Conservation (phyloP, 305 asterid genomes). For the Fraxinus greggii region DNA sequence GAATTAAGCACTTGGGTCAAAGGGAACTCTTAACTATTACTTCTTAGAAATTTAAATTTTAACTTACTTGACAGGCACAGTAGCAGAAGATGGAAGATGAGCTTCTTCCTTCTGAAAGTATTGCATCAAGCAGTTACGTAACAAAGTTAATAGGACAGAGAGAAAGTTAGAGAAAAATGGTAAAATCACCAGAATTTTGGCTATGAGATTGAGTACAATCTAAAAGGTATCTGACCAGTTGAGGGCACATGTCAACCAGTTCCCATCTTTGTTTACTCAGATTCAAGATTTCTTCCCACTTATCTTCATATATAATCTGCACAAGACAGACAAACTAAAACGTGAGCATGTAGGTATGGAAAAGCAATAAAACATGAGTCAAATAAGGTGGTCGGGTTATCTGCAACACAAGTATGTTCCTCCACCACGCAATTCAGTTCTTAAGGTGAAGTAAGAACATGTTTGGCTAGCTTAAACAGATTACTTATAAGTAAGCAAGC, state of each 20-base stretch:
- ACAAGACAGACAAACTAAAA: constrained; percentile 22
- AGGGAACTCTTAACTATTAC: background rate
- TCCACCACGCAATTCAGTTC: background rate
- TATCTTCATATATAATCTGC: constrained; percentile 63
- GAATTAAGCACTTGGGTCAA: background rate
- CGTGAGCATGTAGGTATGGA: constrained; percentile 1
- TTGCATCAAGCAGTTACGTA: constrained; percentile 19
- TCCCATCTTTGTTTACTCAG: constrained; percentile 63
- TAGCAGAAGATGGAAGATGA: constrained; percentile 25
- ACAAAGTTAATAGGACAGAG: background rate
- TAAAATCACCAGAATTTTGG: background rate
- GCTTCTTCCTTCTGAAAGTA: constrained; percentile 33
- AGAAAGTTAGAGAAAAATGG: background rate
- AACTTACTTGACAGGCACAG: constrained; percentile 42
- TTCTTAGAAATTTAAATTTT: background rate
- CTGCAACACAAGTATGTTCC: constrained; percentile 10
- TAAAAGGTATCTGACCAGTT: constrained; percentile 35
- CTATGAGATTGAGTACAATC: background rate
- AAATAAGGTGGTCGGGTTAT: constrained; percentile 14
- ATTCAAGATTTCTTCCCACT: constrained; percentile 52
- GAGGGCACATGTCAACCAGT: constrained; percentile 16
- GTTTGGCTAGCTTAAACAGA: background rate
- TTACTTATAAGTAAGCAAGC: background rate
- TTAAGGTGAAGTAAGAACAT: background rate
- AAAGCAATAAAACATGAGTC: constrained; percentile 1